These are phyloP conservation scores for Peronospora tabacina DNA, from an alignment of 352 stramenopile genomes.

Conservation along the genomic window DNA sequence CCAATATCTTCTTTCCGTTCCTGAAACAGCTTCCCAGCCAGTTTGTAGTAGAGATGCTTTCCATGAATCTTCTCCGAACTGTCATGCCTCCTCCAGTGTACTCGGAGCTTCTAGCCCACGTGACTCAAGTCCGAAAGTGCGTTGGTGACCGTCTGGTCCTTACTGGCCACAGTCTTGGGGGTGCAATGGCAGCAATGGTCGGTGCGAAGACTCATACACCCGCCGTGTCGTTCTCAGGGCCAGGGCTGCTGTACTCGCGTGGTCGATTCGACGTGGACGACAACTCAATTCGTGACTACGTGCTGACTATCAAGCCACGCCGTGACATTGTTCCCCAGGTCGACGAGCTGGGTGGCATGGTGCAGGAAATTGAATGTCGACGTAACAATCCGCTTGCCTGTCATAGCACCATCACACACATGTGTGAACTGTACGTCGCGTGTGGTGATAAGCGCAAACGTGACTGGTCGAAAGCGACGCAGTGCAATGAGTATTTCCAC, in stretches of 20 bases:
- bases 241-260: slow-evolving; percentile 62
- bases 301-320: slow-evolving; percentile 70
- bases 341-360: slow-evolving; percentile 65
- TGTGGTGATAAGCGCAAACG: slow-evolving; percentile 72
- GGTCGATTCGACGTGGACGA: slow-evolving; percentile 67
- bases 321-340: slow-evolving; percentile 77
- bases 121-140: slow-evolving; percentile 43
- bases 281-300: slow-evolving; percentile 64
- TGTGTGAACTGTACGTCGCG: slow-evolving; percentile 76
- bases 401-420: slow-evolving; percentile 77
- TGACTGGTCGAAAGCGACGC: slow-evolving; percentile 66
- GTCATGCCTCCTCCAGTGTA: slow-evolving; percentile 81
- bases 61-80: slow-evolving; percentile 56
- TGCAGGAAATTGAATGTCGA: slow-evolving; percentile 85
- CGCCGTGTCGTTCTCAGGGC: slow-evolving; percentile 69
- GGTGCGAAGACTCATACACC: slow-evolving; percentile 65
- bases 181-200: slow-evolving; percentile 67
- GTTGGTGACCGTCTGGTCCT: slow-evolving; percentile 66
- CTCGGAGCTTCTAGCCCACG: slow-evolving; percentile 58
- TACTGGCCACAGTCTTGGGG: slow-evolving; percentile 74
- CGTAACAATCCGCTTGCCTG: slow-evolving; percentile 68
- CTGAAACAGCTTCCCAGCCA: slow-evolving; percentile 69
- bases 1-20: slow-evolving; percentile 81
- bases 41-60: slow-evolving; percentile 81
- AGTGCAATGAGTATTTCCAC: slow-evolving; percentile 64